Evolutionary conservation across 2,329 filamentous ascomycete species (phyloP), one percentile per base, ranked within the genome.

Genomic region (Trichoderma sp.): DNA sequence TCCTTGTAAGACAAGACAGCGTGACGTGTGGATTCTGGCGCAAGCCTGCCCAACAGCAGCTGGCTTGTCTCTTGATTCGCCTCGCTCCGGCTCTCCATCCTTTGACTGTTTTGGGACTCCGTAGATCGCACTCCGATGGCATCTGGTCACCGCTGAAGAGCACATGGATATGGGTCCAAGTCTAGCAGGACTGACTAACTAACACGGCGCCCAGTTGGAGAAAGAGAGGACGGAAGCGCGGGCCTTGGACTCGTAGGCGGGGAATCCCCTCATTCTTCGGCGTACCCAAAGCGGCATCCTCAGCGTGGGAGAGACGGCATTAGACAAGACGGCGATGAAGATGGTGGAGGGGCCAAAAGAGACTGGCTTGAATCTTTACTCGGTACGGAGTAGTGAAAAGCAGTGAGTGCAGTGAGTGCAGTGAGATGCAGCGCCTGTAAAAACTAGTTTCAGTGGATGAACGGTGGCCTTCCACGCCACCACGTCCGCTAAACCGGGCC

Each of bases 401-500:
- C 45, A 50, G 45, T 6, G 45, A 50, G 45, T 5, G n/a, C n/a
- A 50, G 45, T 41, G 38, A 8, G 16, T 3, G 45, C 45, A 50
- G 45, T 11, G 45, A 11, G 18, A 50, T 50, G 18, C 45, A 50
- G 45, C 45, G 45, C n/a, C n/a, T 53, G 45, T n/a, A 53, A 24
- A 50, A 50, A 50, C 45, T 21, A 53, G 50, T 24, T 56, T 14
- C 50, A 56, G 50, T 56, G 50, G 21, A 9, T 56, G 50, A 56
- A 24, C 50, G 11, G 50, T 24, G 50, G 50, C 18, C 11, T 12
- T 38, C 31, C 6, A 21, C 53, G 69, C 38, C 69, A 35, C 29
- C 38, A 56, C 50, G n/a, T 63, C 69, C 27, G 60, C 69, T 64
- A 53, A 72, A 53, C 59, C 59, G 59, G 69, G 7, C 69, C 69